A percentile compares a stretch with the other conserved stretches of the same genome.
These are phyloP conservation scores for Pichia paraexigua DNA, from an alignment of 805 yeast genomes.

Conservation along the genomic window DNA sequence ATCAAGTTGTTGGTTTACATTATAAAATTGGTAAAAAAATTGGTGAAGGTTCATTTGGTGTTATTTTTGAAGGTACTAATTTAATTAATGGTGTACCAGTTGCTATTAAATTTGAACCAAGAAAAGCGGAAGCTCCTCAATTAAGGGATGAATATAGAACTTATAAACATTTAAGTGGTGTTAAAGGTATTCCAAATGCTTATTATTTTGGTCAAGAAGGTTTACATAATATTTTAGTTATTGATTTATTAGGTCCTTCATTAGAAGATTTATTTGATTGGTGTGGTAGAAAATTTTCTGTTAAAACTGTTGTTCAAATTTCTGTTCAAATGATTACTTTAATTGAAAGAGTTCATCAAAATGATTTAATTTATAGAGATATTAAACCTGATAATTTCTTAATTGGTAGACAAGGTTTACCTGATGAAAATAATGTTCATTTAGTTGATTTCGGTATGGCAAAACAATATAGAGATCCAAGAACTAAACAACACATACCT, in stretches of 20 bases:
- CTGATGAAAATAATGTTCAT: slow-evolving; percentile 78
- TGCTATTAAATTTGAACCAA: slow-evolving; percentile 94
- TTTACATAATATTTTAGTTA: slow-evolving; percentile 87
- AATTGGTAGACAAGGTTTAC: slow-evolving; percentile 80
- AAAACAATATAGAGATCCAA: slow-evolving; percentile 93
- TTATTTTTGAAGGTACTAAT: slow-evolving; percentile 91
- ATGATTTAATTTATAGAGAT: slow-evolving; percentile 89
- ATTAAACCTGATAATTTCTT: slow-evolving; percentile 96
- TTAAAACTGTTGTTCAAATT: slow-evolving; percentile 86
- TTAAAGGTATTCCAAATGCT: slow-evolving; percentile 88
- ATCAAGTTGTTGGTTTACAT: slow-evolving; percentile 84
- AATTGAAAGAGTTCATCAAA: slow-evolving; percentile 80
- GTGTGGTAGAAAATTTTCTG: slow-evolving; percentile 87
- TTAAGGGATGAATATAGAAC: slow-evolving; percentile 93
- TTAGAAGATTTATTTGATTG: slow-evolving; percentile 95
- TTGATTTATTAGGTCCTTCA: slow-evolving; percentile 92
- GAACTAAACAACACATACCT: slow-evolving; percentile 91
- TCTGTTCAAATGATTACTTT: slow-evolving; percentile 91
- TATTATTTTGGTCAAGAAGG: slow-evolving; percentile 99
- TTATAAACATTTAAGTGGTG: slow-evolving; percentile 79
- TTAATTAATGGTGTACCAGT: slow-evolving; percentile 87
- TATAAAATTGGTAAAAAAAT: slow-evolving; percentile 95
- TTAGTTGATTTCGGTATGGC: slow-evolving; percentile 99
- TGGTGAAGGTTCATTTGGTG: slow-evolving; percentile 98
- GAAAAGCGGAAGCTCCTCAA: slow-evolving; percentile 97